Percentiles rank a stretch among this genome's conserved stretches.
Conservation (phyloP, 2,329 filamentous ascomycete genomes). For the Cadophora sp. region DNA sequence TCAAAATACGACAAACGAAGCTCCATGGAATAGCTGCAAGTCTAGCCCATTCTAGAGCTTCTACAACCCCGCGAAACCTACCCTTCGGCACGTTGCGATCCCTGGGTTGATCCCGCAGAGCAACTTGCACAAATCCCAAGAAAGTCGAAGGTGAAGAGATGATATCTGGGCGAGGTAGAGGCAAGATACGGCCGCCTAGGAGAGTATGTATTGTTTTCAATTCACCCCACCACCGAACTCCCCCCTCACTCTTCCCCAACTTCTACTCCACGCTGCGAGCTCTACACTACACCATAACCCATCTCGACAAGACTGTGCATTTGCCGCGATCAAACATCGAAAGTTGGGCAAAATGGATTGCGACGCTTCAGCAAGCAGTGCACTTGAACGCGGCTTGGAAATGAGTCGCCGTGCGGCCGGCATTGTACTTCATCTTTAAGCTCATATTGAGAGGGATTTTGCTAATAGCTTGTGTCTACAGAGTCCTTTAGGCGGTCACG, state of each 20-base stretch:
- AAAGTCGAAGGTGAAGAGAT: conserved; percentile 43
- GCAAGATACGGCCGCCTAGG: conserved; percentile 71
- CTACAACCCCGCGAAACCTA: background rate
- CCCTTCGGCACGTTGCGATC: background rate
- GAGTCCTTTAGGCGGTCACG: conserved; percentile 57
- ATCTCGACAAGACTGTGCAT: background rate
- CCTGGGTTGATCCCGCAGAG: background rate
- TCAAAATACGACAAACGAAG: background rate
- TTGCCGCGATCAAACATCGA: background rate
- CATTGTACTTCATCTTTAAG: conserved; percentile 8
- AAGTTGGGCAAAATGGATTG: conserved; percentile 18
- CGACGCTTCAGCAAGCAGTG: background rate
- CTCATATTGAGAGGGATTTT: background rate
- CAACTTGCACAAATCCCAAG: background rate
- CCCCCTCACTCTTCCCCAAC: background rate
- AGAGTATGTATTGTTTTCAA: conserved; percentile 58
- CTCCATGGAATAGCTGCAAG: background rate
- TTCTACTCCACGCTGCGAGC: background rate
- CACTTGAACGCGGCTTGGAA: conserved; percentile 19
- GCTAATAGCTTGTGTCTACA: conserved; percentile 43
- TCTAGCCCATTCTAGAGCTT: conserved; percentile 2
- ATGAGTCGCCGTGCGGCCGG: background rate
- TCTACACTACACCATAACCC: background rate
- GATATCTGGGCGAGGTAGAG: conserved; percentile 58
- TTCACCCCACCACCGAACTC: conserved; percentile 21